Conservation (phyloP, 2,329 filamentous ascomycete species). For the Fusarium ambrosium region DNA sequence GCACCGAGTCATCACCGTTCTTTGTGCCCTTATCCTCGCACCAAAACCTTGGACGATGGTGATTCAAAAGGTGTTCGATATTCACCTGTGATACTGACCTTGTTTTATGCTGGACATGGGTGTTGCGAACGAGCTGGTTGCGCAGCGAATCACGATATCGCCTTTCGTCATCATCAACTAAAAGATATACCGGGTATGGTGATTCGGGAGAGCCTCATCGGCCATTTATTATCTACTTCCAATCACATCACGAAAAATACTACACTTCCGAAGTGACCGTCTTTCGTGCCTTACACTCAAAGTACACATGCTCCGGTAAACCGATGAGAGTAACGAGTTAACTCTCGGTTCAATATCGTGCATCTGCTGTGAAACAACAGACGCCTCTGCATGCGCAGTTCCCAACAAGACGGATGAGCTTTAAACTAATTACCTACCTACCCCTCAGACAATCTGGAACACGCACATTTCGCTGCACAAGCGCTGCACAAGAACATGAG, state of each 20-base stretch:
- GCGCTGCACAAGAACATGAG: neutral
- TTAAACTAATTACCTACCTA: neutral
- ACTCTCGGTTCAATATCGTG: neutral
- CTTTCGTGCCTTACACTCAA: neutral
- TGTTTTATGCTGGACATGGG: neutral
- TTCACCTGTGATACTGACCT: neutral
- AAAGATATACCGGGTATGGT: neutral
- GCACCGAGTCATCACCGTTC: neutral
- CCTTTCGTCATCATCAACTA: conserved; percentile 39
- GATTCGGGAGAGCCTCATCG: conserved; percentile 1
- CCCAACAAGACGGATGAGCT: neutral
- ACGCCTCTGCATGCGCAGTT: neutral
- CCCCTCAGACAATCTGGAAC: neutral
- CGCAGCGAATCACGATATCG: conserved; percentile 36
- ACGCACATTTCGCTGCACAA: neutral
- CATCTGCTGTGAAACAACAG: conserved; percentile 5
- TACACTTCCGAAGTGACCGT: neutral
- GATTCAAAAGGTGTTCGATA: neutral
- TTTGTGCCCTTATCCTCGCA: neutral
- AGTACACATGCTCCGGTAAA: neutral
- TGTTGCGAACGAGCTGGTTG: conserved; percentile 2
- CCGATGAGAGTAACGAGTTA: neutral
- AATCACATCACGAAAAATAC: neutral
- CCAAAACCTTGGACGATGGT: neutral
- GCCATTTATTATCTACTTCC: neutral